Conservation (phyloP, 139 green algal genomes). For the Chlorella sp. region DNA sequence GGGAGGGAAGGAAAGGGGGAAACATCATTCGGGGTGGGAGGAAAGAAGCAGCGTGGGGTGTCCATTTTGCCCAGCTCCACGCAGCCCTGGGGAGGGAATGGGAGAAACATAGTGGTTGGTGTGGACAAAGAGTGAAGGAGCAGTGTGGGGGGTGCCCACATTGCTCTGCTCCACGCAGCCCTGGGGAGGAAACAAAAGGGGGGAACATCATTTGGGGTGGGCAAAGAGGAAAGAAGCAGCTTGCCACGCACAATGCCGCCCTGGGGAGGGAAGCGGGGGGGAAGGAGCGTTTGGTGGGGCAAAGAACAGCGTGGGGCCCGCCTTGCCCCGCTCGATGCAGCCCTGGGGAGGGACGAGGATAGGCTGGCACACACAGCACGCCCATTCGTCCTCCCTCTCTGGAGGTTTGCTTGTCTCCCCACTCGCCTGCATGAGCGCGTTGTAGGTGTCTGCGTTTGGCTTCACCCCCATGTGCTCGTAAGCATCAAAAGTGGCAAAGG, state of each 20-base stretch:
- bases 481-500: conserved; percentile 40
- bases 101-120: neutral
- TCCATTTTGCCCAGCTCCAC: neutral
- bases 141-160: conserved; percentile 1
- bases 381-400: too few relatives aligned
- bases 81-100: neutral
- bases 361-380: neutral
- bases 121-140: too few relatives aligned
- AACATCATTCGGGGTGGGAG: too few relatives aligned
- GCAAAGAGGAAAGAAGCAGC: too few relatives aligned
- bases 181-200: neutral
- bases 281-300: neutral
- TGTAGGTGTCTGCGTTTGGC: conserved; percentile 39
- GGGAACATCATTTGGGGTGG: too few relatives aligned
- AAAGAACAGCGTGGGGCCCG: too few relatives aligned
- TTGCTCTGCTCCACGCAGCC: conserved; percentile 24
- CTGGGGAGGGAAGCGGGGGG: neutral
- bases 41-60: too few relatives aligned
- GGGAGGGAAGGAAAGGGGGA: neutral
- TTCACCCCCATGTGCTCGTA: conserved; percentile 12
- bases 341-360: neutral
- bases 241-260: too few relatives aligned
- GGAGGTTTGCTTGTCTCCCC: neutral
- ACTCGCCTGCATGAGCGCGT: conserved; percentile 27
- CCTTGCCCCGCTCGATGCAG: too few relatives aligned